These are phyloP conservation scores for Colletotrichum eleusines DNA, from an alignment of 2,329 filamentous ascomycete genomes.

Conservation along the genomic window DNA sequence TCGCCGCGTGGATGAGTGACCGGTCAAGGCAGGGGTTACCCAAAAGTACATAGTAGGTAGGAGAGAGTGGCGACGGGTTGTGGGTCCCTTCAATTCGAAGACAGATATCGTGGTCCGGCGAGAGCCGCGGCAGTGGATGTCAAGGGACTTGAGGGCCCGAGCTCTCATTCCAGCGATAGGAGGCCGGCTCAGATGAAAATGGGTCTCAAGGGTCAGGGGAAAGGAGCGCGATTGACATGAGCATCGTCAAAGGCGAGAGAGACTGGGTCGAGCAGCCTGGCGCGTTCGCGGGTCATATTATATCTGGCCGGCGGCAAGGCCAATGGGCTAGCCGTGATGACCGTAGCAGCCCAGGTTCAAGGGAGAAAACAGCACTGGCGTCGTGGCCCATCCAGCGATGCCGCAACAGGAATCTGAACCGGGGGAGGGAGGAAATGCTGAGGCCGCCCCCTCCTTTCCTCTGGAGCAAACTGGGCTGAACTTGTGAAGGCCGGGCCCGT, in stretches of 20 bases:
- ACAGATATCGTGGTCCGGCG: background rate
- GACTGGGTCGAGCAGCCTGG: slow-evolving; percentile 1
- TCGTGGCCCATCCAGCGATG: background rate
- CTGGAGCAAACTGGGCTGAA: slow-evolving; percentile 12
- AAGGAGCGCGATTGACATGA: background rate
- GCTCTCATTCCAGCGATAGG: background rate
- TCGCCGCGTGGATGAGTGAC: background rate
- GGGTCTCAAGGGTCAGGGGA: background rate
- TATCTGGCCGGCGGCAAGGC: slow-evolving; percentile 1
- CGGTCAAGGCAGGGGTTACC: background rate
- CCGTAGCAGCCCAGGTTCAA: background rate
- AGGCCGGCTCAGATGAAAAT: background rate
- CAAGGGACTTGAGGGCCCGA: background rate
- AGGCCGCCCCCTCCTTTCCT: background rate
- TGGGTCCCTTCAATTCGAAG: no score
- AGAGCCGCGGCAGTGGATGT: slow-evolving; percentile 3
- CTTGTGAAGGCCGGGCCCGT: slow-evolving; percentile 7
- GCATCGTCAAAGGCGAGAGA: background rate
- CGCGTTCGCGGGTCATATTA: slow-evolving; percentile 17
- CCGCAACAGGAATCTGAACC: background rate
- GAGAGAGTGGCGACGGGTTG: slow-evolving; percentile 2
- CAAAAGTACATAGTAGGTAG: no score
- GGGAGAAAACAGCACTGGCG: slow-evolving; percentile 7
- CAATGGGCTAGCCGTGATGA: background rate
- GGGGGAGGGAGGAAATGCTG: background rate